phyloP scores from a whole-genome alignment of 306 rosid species.

The Lablab purpureus region DNA sequence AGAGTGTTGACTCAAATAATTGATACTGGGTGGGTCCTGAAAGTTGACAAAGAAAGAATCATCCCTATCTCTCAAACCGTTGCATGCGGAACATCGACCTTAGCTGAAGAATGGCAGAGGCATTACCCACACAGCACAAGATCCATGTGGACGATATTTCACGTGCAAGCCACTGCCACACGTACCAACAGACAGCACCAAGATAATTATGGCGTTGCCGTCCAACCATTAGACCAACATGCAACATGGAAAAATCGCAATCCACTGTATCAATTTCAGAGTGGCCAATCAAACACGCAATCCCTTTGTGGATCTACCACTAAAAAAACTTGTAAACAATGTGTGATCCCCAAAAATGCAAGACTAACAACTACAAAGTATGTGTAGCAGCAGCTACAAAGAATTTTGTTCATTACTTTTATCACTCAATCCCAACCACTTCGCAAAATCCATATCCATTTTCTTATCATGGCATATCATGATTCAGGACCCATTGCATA shows the following conservation, averaged over 20 bases:
- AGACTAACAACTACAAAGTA: neutral
- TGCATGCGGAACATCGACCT: constrained; percentile 34
- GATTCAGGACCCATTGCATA: constrained; percentile 22
- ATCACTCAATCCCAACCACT: constrained; percentile 28
- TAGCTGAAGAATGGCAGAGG: neutral
- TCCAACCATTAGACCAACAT: constrained; percentile 59
- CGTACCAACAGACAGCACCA: constrained; percentile 53
- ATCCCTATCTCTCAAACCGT: constrained; percentile 37
- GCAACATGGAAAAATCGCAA: constrained; percentile 58
- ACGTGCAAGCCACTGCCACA: constrained; percentile 46
- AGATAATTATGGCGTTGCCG: constrained; percentile 42
- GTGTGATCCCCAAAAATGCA: constrained; percentile 1
- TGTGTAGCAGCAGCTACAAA: constrained; percentile 25
- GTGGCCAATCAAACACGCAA: constrained; percentile 37
- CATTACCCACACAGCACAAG: constrained; percentile 2
- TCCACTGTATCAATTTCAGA: constrained; percentile 4
- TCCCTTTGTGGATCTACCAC: constrained; percentile 45
- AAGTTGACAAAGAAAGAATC: constrained; percentile 41
- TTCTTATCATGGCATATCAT: constrained; percentile 29
- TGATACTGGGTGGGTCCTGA: constrained; percentile 44
- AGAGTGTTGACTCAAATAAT: constrained; percentile 38
- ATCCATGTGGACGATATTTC: constrained; percentile 43
- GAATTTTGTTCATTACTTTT: constrained; percentile 3
- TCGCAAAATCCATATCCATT: constrained; percentile 8
- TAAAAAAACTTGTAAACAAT: neutral